These are phyloP conservation scores for Fusarium domesticum DNA, from an alignment of 2,329 filamentous ascomycete genomes.

Conservation along the genomic window DNA sequence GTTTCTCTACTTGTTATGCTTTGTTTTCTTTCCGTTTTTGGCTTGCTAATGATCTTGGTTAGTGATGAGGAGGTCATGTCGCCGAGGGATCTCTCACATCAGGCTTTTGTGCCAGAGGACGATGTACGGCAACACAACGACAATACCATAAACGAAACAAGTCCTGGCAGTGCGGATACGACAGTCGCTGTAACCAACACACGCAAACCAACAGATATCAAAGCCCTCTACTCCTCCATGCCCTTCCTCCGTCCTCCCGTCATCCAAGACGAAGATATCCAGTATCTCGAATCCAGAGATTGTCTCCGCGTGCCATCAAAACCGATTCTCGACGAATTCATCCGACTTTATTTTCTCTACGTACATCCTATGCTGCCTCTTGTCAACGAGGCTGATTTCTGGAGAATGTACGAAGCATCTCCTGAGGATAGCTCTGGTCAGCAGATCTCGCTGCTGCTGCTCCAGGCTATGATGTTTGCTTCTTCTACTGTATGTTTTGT, in stretches of 20 bases:
- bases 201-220: slow-evolving; percentile 4
- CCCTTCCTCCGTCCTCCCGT: slow-evolving; percentile 15
- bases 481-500: slow-evolving; percentile 17
- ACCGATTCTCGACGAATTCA: slow-evolving; percentile 19
- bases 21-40: too few species aligned
- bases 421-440: slow-evolving; percentile 1
- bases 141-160: too few species aligned
- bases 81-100: not conserved
- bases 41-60: not conserved
- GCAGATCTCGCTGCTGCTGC: slow-evolving; percentile 13
- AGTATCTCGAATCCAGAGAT: slow-evolving; percentile 12
- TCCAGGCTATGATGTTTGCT: slow-evolving; percentile 23
- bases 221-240: slow-evolving; percentile 19
- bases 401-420: slow-evolving; percentile 12
- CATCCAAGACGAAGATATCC: slow-evolving; percentile 17
- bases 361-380: slow-evolving; percentile 19
- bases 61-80: not conserved
- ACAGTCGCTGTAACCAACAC: not conserved
- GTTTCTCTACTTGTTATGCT: too few species aligned
- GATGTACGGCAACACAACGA: not conserved
- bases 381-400: slow-evolving; percentile 19
- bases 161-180: too few species aligned
- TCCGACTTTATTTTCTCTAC: slow-evolving; percentile 20
- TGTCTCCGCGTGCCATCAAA: slow-evolving; percentile 20
- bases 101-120: not conserved